phyloP scores from a whole-genome alignment of 2,329 filamentous ascomycete genomes.

The Ophiostoma tasmaniense region DNA sequence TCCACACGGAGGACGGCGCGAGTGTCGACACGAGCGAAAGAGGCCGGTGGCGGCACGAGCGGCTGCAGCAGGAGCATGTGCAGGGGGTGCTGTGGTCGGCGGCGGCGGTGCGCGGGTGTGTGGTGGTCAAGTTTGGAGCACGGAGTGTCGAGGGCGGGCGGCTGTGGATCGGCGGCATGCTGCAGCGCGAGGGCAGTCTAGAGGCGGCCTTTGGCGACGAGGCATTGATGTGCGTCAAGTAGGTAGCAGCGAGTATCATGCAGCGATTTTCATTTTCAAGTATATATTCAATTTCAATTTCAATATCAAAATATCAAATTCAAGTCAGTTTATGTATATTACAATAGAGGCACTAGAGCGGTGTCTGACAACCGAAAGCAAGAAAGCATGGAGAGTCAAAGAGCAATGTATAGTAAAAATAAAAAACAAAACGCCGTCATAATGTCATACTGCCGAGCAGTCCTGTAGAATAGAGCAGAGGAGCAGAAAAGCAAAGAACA shows the following conservation, averaged over 20 bases:
- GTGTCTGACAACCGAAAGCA: not conserved
- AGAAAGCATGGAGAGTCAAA: not conserved
- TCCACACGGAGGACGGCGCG: conserved; percentile 43
- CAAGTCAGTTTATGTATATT: not conserved
- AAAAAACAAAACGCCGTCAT: conserved; percentile 3
- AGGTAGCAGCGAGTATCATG: not conserved
- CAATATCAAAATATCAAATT: not conserved
- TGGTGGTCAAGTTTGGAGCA: conserved; percentile 86
- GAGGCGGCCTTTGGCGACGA: conserved; percentile 67
- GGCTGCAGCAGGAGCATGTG: conserved; percentile 50
- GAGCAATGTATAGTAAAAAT: not conserved
- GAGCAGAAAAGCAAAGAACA: not conserved
- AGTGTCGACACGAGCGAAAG: conserved; percentile 28
- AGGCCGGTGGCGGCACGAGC: conserved; percentile 44
- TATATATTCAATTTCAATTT: not conserved
- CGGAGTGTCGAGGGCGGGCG: conserved; percentile 71
- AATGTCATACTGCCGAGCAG: not conserved
- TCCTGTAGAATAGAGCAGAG: not conserved
- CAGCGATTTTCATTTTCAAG: not conserved
- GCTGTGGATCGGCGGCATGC: conserved; percentile 69
- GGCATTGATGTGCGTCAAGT: conserved; percentile 66
- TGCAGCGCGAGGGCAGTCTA: conserved; percentile 66
- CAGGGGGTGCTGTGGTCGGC: conserved; percentile 71
- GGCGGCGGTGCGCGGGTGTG: conserved; percentile 69
- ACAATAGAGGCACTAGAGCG: not conserved